Percentiles rank a stretch among this genome's conserved stretches.
These are phyloP conservation scores for Phaffia australis DNA, from an alignment of 768 basidiomycete genomes.

Conservation along the genomic window DNA sequence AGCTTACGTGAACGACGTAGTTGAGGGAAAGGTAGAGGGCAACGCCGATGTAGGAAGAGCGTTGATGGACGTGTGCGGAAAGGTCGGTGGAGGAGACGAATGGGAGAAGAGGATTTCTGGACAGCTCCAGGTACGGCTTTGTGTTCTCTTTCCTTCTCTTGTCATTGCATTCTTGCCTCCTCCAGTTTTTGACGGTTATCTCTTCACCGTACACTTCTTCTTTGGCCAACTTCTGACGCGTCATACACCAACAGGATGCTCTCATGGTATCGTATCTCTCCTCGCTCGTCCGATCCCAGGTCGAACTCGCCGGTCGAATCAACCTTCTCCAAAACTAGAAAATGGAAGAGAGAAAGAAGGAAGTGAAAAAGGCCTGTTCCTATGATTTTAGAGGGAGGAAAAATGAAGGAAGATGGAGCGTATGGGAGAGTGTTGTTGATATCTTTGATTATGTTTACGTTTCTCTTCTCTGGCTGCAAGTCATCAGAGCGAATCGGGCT, in stretches of 20 bases:
- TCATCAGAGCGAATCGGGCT: too few species aligned
- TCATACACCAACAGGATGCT: conserved; percentile 51
- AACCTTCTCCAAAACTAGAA: conserved; percentile 47
- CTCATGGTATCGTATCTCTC: conserved; percentile 91
- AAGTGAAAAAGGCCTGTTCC: too few species aligned
- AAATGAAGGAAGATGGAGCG: too few species aligned
- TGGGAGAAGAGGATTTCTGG: conserved; percentile 51
- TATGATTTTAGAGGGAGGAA: too few species aligned
- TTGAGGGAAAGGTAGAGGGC: conserved; percentile 53
- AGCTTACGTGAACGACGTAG: conserved; percentile 67
- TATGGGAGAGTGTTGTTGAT: too few species aligned
- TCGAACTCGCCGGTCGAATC: conserved; percentile 78
- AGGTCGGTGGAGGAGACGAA: conserved; percentile 42
- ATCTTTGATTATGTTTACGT: too few species aligned
- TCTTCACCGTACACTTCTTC: conserved; percentile 26
- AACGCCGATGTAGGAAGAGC: conserved; percentile 82
- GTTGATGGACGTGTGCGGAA: conserved; percentile 61
- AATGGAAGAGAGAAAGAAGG: too few species aligned
- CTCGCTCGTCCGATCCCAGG: conserved; percentile 83
- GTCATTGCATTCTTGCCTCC: conserved; percentile 39
- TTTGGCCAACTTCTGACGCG: not conserved
- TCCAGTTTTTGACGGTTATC: not conserved
- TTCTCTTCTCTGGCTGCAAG: too few species aligned
- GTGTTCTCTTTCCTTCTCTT: conserved; percentile 56
- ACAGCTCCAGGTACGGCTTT: conserved; percentile 21